phyloP scores from a whole-genome alignment of 306 rosid species.

The Prunus mume region DNA sequence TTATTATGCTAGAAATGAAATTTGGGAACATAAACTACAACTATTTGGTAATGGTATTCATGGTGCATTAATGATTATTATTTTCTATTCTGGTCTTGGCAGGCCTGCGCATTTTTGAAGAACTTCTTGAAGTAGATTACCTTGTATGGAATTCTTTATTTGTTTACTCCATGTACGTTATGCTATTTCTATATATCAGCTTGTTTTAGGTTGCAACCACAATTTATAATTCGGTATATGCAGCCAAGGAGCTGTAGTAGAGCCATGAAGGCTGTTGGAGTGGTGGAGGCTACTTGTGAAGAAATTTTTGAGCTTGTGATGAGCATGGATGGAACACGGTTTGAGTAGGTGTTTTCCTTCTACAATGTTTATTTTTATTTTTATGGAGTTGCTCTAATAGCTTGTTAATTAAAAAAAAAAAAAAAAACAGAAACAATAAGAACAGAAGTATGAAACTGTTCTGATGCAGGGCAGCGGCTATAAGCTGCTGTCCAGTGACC shows the following conservation, averaged over 20 bases:
- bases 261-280: constrained; percentile 99
- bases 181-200: constrained; percentile 11
- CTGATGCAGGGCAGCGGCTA: neutral
- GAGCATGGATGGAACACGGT: constrained; percentile 99
- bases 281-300: constrained; percentile 96
- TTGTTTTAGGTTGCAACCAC: constrained; percentile 28
- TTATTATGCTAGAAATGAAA: constrained; percentile 17
- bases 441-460: too few species aligned
- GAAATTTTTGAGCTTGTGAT: constrained; percentile 95
- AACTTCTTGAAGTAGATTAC: constrained; percentile 95
- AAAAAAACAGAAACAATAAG: neutral
- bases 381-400: constrained; percentile 14
- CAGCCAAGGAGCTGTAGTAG: constrained; percentile 98
- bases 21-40: constrained; percentile 16
- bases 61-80: constrained; percentile 21
- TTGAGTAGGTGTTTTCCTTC: constrained; percentile 90
- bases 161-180: constrained; percentile 19
- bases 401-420: neutral
- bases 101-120: constrained; percentile 96
- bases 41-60: constrained; percentile 22
- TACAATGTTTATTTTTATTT: constrained; percentile 7
- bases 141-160: constrained; percentile 60
- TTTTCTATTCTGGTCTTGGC: constrained; percentile 26
- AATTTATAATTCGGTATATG: constrained; percentile 40
- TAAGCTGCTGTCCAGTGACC: too few species aligned